Evolutionary conservation across 805 yeast species (phyloP).

Genomic region (Cyberlindnera meyerae): DNA sequence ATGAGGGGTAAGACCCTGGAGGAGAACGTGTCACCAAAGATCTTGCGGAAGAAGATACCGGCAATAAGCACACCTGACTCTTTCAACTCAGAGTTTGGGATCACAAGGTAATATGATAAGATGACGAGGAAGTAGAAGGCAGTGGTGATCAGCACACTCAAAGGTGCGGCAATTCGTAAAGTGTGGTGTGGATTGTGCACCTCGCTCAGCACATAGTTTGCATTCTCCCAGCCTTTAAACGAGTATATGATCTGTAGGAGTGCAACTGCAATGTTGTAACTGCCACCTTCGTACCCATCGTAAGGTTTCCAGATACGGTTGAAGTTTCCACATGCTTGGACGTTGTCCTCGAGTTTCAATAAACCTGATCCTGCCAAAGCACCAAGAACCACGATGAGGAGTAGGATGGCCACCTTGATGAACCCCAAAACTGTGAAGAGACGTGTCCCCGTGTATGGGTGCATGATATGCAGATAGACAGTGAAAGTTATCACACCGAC

Average conservation of each 20-base stretch:
- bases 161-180: conserved; percentile 55
- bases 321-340: conserved; percentile 29
- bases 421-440: conserved; percentile 52
- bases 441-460: conserved; percentile 45
- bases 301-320: conserved; percentile 33
- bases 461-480: conserved; percentile 42
- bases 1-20: conserved; percentile 47
- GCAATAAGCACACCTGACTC: conserved; percentile 61
- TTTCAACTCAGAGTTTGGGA: conserved; percentile 40
- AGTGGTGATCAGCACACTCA: conserved; percentile 50
- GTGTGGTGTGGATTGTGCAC: conserved; percentile 52
- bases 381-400: conserved; percentile 47
- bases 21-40: conserved; percentile 53
- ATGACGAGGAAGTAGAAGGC: conserved; percentile 52
- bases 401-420: conserved; percentile 46
- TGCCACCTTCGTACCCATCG: conserved; percentile 36
- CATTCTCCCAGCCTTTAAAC: conserved; percentile 69
- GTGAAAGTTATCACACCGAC: conserved; percentile 43
- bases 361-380: conserved; percentile 34
- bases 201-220: conserved; percentile 57
- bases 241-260: conserved; percentile 56
- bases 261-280: conserved; percentile 51
- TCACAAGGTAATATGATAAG: conserved; percentile 45
- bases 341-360: conserved; percentile 20
- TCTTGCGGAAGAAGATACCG: conserved; percentile 52